Percentiles rank a stretch among this genome's conserved stretches.
phyloP scores from a whole-genome alignment of 352 stramenopile species.

The Pythium monospermum region DNA sequence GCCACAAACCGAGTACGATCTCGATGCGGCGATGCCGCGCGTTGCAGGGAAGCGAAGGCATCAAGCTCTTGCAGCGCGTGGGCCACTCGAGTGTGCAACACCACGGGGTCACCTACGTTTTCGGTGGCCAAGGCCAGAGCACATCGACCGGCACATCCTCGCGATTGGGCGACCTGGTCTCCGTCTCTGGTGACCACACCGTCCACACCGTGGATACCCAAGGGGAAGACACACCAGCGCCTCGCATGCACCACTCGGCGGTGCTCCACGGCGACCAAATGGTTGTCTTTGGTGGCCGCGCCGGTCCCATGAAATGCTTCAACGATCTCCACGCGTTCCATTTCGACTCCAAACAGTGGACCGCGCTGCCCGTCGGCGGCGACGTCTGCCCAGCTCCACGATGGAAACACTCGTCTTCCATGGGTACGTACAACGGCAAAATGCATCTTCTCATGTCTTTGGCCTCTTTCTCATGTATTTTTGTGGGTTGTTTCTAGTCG shows the following conservation, averaged over 20 bases:
- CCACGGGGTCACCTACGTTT: conserved; percentile 43
- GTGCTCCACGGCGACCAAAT: conserved; percentile 46
- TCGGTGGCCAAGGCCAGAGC: conserved; percentile 64
- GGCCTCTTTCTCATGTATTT: conserved; percentile 2
- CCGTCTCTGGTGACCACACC: conserved; percentile 4
- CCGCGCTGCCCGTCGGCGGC: conserved; percentile 23
- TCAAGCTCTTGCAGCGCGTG: conserved; percentile 36
- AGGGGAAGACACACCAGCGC: conserved; percentile 19
- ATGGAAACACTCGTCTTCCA: conserved; percentile 69
- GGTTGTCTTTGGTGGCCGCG: conserved; percentile 78
- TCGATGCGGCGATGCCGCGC: conserved; percentile 17
- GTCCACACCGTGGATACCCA: conserved; percentile 1
- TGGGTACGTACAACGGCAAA: conserved; percentile 29
- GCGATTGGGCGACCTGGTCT: conserved; percentile 45
- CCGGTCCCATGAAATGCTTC: conserved; percentile 59
- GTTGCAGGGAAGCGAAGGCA: conserved; percentile 6
- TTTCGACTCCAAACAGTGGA: conserved; percentile 41
- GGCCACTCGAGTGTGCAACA: conserved; percentile 60
- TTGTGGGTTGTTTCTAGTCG: conserved; percentile 31
- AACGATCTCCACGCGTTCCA: conserved; percentile 62
- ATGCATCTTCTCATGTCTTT: background rate
- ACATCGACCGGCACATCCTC: conserved; percentile 50
- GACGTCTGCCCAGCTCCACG: conserved; percentile 37
- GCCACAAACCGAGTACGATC: conserved; percentile 15
- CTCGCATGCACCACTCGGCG: conserved; percentile 76